Conservation (phyloP, 2,329 filamentous ascomycete species). For the Clonostachys solani region DNA sequence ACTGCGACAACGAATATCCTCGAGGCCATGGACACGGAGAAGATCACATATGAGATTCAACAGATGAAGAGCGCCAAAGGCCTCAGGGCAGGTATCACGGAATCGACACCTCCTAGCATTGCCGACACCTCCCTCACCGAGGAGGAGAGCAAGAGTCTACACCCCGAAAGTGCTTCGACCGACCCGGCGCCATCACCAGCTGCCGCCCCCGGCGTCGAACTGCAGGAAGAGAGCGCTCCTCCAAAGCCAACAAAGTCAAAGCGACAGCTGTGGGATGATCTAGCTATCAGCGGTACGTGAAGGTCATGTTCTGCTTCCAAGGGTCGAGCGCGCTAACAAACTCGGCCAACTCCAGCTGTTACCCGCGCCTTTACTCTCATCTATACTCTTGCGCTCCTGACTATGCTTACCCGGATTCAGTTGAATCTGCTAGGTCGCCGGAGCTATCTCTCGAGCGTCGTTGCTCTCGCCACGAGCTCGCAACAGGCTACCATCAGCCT, state of each 20-base stretch:
- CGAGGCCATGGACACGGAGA: constrained; percentile 83
- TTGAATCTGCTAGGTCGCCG: constrained; percentile 93
- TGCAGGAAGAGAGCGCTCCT: constrained; percentile 30
- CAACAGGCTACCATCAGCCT: constrained; percentile 76
- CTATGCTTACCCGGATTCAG: constrained; percentile 89
- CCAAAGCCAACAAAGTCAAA: constrained; percentile 69
- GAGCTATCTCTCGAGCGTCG: constrained; percentile 93
- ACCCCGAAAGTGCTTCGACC: no score
- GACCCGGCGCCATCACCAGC: no score
- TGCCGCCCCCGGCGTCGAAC: constrained; percentile 4
- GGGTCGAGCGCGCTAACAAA: neutral
- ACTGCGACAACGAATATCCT: constrained; percentile 88
- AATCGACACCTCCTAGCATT: constrained; percentile 51
- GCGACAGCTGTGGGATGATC: constrained; percentile 92
- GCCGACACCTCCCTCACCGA: constrained; percentile 72
- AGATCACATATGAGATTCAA: constrained; percentile 89
- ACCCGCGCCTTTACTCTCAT: constrained; percentile 87
- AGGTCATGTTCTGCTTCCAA: neutral
- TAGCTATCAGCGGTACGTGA: constrained; percentile 85
- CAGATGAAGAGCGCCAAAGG: constrained; percentile 73
- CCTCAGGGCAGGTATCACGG: constrained; percentile 49
- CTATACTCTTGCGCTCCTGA: constrained; percentile 85
- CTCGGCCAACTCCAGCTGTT: constrained; percentile 55
- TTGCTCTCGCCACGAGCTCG: constrained; percentile 77
- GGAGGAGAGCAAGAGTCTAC: constrained; percentile 74